Evolutionary conservation across 192 early-diverging fungal species (phyloP).

Genomic region (Coemansia reversa): DNA sequence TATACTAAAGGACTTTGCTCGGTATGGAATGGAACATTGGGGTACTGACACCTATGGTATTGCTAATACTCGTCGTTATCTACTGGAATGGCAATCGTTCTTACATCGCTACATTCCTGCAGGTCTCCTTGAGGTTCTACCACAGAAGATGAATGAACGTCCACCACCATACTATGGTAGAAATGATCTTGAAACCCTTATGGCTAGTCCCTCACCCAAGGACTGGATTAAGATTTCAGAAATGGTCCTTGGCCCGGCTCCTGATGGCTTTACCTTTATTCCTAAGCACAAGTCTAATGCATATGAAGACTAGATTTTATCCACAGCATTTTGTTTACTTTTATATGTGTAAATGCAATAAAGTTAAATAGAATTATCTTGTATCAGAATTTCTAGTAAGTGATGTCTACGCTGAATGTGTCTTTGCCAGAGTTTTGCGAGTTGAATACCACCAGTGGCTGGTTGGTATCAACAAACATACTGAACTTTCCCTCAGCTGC

Average conservation of each 20-base stretch:
- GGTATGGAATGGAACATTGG: slow-evolving; percentile 95
- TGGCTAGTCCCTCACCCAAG: slow-evolving; percentile 72
- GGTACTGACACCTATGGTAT: slow-evolving; percentile 87
- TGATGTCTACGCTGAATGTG: slow-evolving; percentile 22
- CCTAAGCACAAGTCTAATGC: slow-evolving; percentile 96
- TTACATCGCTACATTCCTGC: slow-evolving; percentile 83
- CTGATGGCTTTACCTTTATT: slow-evolving; percentile 81
- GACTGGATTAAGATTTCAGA: slow-evolving; percentile 97
- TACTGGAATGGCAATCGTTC: slow-evolving; percentile 80
- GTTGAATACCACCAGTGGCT: slow-evolving; percentile 19
- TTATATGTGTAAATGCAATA: neutral
- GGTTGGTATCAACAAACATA: slow-evolving; percentile 32
- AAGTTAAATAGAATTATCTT: neutral
- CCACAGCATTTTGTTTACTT: neutral
- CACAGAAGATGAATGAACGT: slow-evolving; percentile 89
- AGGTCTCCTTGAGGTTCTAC: slow-evolving; percentile 87
- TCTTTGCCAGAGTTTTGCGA: slow-evolving; percentile 19
- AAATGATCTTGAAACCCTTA: slow-evolving; percentile 90
- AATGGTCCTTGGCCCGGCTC: slow-evolving; percentile 86
- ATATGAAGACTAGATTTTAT: slow-evolving; percentile 46
- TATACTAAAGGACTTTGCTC: slow-evolving; percentile 76
- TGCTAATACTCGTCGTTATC: slow-evolving; percentile 74
- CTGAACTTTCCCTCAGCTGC: slow-evolving; percentile 28
- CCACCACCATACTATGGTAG: slow-evolving; percentile 83
- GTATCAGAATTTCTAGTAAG: slow-evolving; percentile 6